Base-by-base conservation (phyloP, 1,284 basidiomycete genomes). In the Malassezia pachydermatis region DNA sequence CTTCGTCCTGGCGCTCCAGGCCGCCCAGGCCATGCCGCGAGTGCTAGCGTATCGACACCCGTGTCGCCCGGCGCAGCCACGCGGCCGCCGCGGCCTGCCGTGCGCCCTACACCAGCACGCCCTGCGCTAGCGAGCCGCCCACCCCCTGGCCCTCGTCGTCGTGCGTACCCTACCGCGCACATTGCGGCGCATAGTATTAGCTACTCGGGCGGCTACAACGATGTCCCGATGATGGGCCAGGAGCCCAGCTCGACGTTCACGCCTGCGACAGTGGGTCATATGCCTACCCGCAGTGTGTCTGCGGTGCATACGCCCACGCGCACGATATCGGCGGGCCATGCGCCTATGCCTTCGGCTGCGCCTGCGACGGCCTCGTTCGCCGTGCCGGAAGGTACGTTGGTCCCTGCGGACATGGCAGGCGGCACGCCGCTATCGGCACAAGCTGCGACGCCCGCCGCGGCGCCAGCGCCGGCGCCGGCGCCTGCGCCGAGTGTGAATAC, bases 161-260 rank as follows among this genome's bases (percentile, higher is more conserved):
- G 55, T 76, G 75, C 32, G 29, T 73, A 74, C 58, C 66, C 76
- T 40, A 70, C 74, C 75, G 63, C 73, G 42, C 73, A 67, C 57
- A 60, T 51, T 49, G 65, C 61, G 16, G 60, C 60, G 54, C 70
- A 60, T 68, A 72, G 62, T 50, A 62, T 61, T 58, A 70, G 63
- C 59, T 71, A 62, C 45, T 10, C 42, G 11, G 16, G 42, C 42
- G n/a, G n/a, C n/a, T n/a, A n/a, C n/a, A n/a, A n/a, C n/a, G n/a
- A n/a, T n/a, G 25, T 6, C 16, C 14, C 42, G 20, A 33, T 37
- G 17, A 8, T 19, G 14, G 48, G 30, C 8, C 34, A 36, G 5
- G 34, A 10, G n/a, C n/a, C n/a, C n/a, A 36, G 2, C 20, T 10
- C n/a, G 1, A 39, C 41, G 28, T 41, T 46, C 13, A 45, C 49